A percentile compares a stretch with the other conserved stretches of the same genome.
Evolutionary conservation across 108 stramenopile species (phyloP).

Genomic region (Conticribra weissflogii): DNA sequence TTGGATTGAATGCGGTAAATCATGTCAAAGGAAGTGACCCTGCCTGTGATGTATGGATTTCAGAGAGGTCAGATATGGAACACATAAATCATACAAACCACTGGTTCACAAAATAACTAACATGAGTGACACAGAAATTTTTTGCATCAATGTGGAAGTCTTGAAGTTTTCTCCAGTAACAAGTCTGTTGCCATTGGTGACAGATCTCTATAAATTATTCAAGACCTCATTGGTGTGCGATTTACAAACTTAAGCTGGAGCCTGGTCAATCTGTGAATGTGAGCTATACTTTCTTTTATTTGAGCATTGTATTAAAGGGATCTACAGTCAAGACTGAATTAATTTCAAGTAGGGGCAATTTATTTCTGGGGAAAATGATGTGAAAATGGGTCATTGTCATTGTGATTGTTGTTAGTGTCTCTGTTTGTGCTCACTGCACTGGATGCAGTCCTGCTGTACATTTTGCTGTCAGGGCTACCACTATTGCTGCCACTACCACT

Average conservation of each 20-base stretch:
- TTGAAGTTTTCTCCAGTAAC: slow-evolving; percentile 61
- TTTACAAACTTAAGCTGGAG: slow-evolving; percentile 60
- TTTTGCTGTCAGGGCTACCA: no score
- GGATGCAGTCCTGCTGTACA: no score
- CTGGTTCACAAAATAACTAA: slow-evolving; percentile 75
- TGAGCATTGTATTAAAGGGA: slow-evolving; percentile 52
- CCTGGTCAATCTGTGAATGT: slow-evolving; percentile 57
- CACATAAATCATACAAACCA: slow-evolving; percentile 56
- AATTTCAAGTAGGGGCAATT: slow-evolving; percentile 20
- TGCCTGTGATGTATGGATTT: slow-evolving; percentile 69
- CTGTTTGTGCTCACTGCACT: no score
- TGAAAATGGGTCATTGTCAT: slow-evolving; percentile 33
- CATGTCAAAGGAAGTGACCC: slow-evolving; percentile 65
- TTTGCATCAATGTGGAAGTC: slow-evolving; percentile 76
- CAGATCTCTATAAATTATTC: slow-evolving; percentile 56
- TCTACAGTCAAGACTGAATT: slow-evolving; percentile 35
- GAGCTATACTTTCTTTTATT: slow-evolving; percentile 74
- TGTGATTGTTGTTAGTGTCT: no score
- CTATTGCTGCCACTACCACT: no score
- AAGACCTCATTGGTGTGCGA: slow-evolving; percentile 59
- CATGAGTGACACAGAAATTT: slow-evolving; percentile 41
- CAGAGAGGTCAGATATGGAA: slow-evolving; percentile 61
- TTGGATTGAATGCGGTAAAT: slow-evolving; percentile 65
- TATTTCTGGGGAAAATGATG: slow-evolving; percentile 31
- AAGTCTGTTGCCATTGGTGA: slow-evolving; percentile 41